Base-by-base conservation (phyloP, 2,329 filamentous ascomycete species). In the Apiospora malaysiana region DNA sequence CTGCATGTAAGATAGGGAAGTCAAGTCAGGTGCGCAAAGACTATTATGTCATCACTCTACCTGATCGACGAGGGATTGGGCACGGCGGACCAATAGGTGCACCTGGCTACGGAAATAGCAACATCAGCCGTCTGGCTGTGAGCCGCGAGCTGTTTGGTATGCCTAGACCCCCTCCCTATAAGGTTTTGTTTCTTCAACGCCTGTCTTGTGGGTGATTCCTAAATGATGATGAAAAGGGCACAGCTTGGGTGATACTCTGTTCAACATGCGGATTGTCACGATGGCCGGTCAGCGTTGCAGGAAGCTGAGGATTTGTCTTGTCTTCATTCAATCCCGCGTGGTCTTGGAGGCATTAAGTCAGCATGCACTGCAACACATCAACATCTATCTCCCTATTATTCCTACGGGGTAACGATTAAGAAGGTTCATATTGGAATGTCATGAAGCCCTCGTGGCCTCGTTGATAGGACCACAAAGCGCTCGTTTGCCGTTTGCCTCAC, bases 231-330 rank as follows among this genome's bases (percentile, higher is more conserved):
- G 25, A 32, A 25, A 10, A 9, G 18, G 3, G 3, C 9, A n/a
- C 18, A 63, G 10, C 4, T n/a, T n/a, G 27, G 27, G 27, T 40
- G 10, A 21, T 40, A 63, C 32, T 63, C 16, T 63, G 56, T 40
- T n/a, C 56, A 63, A n/a, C 56, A 63, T 40, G 56, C 56, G 56
- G 27, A 63, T 63, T 63, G 32, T 63, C 56, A 63, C 56, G 56
- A 37, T 40, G 56, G 9, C 56, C 18, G 21, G 56, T 63, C 32
- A 63, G 56, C 56, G 56, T 63, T 63, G 56, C 56, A 40, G 56
- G 18, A n/a, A 40, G 32, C 27, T 63, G 56, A 63, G 40, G 18
- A 40, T 40, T 47, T 40, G 32, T 40, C 56, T 40, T 40, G 56
- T 32, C 32, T 37, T 21, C 32, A 16, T 37, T 21, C 16, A 16